phyloP scores from a whole-genome alignment of 108 stramenopile genomes.

The Asterionellopsis glacialis region DNA sequence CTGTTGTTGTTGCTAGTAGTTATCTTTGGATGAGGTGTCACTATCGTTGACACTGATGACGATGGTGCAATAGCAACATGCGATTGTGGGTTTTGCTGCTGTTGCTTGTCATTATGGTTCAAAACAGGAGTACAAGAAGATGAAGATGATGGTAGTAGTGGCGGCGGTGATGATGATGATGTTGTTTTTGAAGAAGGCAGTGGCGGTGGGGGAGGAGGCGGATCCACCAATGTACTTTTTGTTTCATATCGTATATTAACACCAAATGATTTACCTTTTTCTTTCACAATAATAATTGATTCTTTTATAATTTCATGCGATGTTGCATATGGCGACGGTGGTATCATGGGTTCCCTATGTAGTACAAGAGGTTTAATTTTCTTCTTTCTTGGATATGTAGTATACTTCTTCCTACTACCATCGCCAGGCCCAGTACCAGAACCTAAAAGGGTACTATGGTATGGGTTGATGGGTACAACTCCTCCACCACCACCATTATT shows the following conservation, averaged over 20 bases:
- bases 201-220: not conserved
- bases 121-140: not conserved
- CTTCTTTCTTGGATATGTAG: too few species aligned
- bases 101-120: not conserved
- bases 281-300: conserved; percentile 25
- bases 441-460: too few species aligned
- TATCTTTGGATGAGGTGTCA: not conserved
- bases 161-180: not conserved
- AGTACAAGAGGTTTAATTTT: not conserved
- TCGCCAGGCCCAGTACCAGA: too few species aligned
- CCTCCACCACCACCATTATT: too few species aligned
- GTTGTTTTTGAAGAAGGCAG: not conserved
- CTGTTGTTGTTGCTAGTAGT: not conserved
- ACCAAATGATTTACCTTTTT: conserved; percentile 40
- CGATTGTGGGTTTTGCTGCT: not conserved
- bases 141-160: not conserved
- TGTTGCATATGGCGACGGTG: conserved; percentile 33
- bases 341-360: conserved; percentile 5
- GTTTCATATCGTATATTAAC: conserved; percentile 37
- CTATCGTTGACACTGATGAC: too few species aligned
- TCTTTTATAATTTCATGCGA: conserved; percentile 13
- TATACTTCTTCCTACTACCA: too few species aligned
- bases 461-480: too few species aligned
- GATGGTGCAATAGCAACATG: not conserved
- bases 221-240: conserved; percentile 45